Base-by-base conservation (phyloP, 768 basidiomycete genomes). In the Cyclocybe aegerita region DNA sequence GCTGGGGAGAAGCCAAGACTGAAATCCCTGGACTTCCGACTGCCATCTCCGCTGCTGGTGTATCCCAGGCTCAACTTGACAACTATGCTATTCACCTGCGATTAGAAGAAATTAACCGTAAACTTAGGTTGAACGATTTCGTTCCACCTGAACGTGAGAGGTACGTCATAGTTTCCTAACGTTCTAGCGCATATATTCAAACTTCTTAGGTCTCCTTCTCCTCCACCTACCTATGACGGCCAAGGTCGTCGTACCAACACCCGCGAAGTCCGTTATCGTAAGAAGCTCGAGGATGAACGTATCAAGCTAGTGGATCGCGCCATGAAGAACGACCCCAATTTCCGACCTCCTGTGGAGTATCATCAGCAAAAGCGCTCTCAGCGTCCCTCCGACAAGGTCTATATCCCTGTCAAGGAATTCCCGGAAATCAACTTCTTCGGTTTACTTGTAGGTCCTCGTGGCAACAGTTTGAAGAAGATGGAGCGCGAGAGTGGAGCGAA, bases 361-460 rank as follows among this genome's bases (percentile, higher is more conserved):
- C 90, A 93, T 56, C 90, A 93, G 67, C 88, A 93, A 66, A 96
- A 97, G 70, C 88, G 93, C 31, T 91, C 90, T 37, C 90, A 91
- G 52, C 83, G 93, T 41, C 95, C 96, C 10, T 90, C 90, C 32
- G 97, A 99, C 53, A 98, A 98, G 72, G 97, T 99, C 54, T 99
- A 98, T 67, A 98, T 99, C 53, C 97, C 97, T 36, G 95, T 98
- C 66, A 98, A 99, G 69, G 97, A 99, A 71, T 99, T 99, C 60
- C 97, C 97, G 1, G 96, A 98, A 72, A 98, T 99, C 78, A 99
- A 99, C 68, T 99, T 98, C 75, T 98, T 99, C 62, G 97, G 97
- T 60, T 77, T 99, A 54, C 82, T 99, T 53, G 96, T 99, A 56
- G 97, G 97, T 35, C 97, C 97, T 63, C 90, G 97, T 63, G 97